Evolutionary conservation across 169 alveolate genomes (phyloP).

Genomic region (Toxoplasma gondii): DNA sequence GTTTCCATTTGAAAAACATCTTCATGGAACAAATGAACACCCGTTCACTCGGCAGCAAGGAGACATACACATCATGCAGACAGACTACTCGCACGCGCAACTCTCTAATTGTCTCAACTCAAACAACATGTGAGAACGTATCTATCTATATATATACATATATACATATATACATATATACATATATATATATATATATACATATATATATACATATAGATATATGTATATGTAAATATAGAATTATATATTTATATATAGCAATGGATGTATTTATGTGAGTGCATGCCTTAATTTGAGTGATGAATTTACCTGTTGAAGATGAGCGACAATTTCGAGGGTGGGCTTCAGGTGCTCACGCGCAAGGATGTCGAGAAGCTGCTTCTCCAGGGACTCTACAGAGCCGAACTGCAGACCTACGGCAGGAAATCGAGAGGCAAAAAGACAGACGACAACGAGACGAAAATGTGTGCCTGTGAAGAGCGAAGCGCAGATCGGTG

Average conservation of each 20-base stretch:
- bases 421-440: background rate
- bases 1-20: background rate
- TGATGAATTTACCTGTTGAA: background rate
- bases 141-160: background rate
- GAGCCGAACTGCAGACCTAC: constrained; percentile 49
- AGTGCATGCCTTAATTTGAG: background rate
- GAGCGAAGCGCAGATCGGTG: background rate
- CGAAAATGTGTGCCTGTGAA: background rate
- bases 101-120: too few species aligned
- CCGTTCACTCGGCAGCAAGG: background rate
- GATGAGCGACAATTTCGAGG: constrained; percentile 52
- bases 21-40: background rate
- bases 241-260: background rate
- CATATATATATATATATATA: background rate
- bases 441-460: background rate
- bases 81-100: too few species aligned
- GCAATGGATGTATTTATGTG: background rate
- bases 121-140: background rate
- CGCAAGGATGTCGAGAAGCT: constrained; percentile 55
- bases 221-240: background rate
- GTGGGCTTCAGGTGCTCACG: constrained; percentile 61
- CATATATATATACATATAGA: background rate
- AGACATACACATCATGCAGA: too few species aligned
- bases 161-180: background rate
- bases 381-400: constrained; percentile 51